A percentile compares a stretch with the other conserved stretches of the same genome.
Conservation (phyloP, 352 stramenopile species). For the Phytophthora aleatoria region DNA sequence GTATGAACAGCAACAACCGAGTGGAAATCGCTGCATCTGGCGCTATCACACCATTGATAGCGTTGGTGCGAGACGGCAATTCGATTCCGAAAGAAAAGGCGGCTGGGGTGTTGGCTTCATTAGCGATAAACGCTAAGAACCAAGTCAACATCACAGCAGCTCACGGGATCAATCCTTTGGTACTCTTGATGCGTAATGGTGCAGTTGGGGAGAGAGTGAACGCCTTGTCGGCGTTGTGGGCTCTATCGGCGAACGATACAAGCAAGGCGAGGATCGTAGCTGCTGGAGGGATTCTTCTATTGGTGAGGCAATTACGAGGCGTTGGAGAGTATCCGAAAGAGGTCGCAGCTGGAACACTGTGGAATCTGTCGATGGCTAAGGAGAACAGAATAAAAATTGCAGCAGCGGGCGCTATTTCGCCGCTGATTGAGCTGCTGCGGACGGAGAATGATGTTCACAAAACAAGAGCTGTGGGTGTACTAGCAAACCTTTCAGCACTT, state of each 20-base stretch:
- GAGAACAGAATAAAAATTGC: conserved; percentile 14
- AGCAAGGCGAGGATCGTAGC: conserved; percentile 1
- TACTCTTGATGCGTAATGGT: conserved; percentile 5
- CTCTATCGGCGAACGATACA: conserved; percentile 8
- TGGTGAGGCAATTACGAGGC: conserved; percentile 6
- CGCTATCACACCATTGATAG: conserved; percentile 9
- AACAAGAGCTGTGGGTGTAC: neutral
- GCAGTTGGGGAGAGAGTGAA: conserved; percentile 7
- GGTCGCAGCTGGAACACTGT: conserved; percentile 3
- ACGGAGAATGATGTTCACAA: conserved; percentile 6
- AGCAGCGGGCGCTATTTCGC: conserved; percentile 4
- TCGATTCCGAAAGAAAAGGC: conserved; percentile 18
- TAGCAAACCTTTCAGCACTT: conserved; percentile 5
- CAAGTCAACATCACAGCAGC: conserved; percentile 1
- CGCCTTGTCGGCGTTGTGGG: conserved; percentile 7
- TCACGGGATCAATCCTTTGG: conserved; percentile 4
- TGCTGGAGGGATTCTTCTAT: conserved; percentile 2
- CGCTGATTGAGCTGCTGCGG: conserved; percentile 2
- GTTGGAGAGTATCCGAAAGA: conserved; percentile 13
- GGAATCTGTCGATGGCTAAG: conserved; percentile 17
- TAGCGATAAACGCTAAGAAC: conserved; percentile 13
- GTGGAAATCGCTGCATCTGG: conserved; percentile 1
- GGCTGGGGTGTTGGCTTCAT: conserved; percentile 15
- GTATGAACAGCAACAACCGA: conserved; percentile 4
- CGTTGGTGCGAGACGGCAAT: conserved; percentile 12